Conservation (phyloP, 352 stramenopile species). For the Phytopythium cucurbitacearum region DNA sequence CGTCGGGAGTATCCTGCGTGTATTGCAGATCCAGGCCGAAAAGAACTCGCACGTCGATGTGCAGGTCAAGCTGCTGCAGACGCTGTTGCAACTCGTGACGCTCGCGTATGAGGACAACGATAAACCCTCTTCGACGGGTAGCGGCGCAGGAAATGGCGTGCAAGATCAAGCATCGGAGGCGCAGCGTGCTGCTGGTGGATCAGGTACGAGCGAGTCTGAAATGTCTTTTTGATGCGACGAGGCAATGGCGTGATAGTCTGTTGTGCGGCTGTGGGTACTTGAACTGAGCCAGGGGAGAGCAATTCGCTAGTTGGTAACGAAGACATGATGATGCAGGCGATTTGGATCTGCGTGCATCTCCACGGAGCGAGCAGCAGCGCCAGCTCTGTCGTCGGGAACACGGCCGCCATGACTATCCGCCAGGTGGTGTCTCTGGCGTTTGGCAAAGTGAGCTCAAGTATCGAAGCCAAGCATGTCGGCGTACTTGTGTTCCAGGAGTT, state of each 20-base stretch:
- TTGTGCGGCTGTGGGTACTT: background rate
- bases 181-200: too few species aligned
- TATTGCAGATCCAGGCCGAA: constrained; percentile 95
- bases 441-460: constrained; percentile 65
- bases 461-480: constrained; percentile 70
- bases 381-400: constrained; percentile 81
- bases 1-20: constrained; percentile 92
- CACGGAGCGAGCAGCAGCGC: constrained; percentile 67
- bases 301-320: constrained; percentile 74
- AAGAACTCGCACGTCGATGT: constrained; percentile 81
- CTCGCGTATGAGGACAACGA: constrained; percentile 67
- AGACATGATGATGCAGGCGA: constrained; percentile 83
- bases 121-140: constrained; percentile 2
- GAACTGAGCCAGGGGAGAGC: constrained; percentile 5
- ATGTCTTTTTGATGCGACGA: too few species aligned
- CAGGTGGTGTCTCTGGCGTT: constrained; percentile 87
- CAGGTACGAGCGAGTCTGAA: too few species aligned
- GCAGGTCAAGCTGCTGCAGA: constrained; percentile 88
- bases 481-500: constrained; percentile 86
- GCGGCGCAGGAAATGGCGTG: constrained; percentile 2
- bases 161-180: too few species aligned
- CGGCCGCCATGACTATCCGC: constrained; percentile 83
- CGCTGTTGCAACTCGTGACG: constrained; percentile 82
- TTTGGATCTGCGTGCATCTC: constrained; percentile 86
- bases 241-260: background rate